Percentiles rank a stretch among this genome's conserved stretches.
phyloP scores from a whole-genome alignment of 768 basidiomycete species.

The Tricholoma sp. region DNA sequence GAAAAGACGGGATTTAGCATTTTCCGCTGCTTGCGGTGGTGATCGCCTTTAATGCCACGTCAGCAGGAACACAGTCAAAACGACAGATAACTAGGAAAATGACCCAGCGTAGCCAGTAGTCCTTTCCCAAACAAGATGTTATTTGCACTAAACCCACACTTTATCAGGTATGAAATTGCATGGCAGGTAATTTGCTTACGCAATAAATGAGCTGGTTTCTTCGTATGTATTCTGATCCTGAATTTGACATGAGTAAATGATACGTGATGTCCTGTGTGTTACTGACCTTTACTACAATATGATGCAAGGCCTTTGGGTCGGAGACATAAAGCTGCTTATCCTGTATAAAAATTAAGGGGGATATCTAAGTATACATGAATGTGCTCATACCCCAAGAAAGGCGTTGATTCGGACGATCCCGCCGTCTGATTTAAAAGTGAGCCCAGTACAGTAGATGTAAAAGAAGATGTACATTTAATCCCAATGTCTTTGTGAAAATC shows the following conservation, averaged over 20 bases:
- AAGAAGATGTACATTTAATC: not conserved
- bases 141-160: conserved; percentile 1
- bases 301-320: conserved; percentile 32
- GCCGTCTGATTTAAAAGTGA: conserved; percentile 8
- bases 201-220: conserved; percentile 31
- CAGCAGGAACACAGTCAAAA: not conserved
- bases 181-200: conserved; percentile 12
- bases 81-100: not conserved
- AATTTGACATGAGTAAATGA: not conserved
- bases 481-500: not conserved
- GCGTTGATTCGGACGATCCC: conserved; percentile 14
- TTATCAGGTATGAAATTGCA: not conserved
- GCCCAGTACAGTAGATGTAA: not conserved
- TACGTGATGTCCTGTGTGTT: not conserved
- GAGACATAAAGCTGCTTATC: conserved; percentile 26
- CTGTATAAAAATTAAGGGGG: not conserved
- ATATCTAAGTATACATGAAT: not conserved
- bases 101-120: conserved; percentile 6
- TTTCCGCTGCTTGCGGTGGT: too few relatives aligned
- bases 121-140: conserved; percentile 3
- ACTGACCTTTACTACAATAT: conserved; percentile 31
- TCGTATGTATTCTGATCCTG: conserved; percentile 27
- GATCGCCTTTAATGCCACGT: too few relatives aligned
- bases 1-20: too few relatives aligned
- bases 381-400: conserved; percentile 13